Evolutionary conservation across 768 basidiomycete genomes (phyloP).

Genomic region (Suillus bovinus): DNA sequence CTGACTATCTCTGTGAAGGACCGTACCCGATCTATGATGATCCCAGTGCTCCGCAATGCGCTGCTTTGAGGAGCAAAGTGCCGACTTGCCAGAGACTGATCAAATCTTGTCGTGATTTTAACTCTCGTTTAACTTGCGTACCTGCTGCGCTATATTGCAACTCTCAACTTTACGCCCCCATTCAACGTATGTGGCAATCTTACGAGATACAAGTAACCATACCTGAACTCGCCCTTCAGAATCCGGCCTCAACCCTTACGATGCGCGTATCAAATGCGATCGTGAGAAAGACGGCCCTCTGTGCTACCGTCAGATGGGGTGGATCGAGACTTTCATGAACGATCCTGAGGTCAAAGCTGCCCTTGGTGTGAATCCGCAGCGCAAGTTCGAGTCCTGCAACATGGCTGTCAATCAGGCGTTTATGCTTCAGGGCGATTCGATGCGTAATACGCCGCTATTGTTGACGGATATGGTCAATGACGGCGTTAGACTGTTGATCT

Average conservation of each 20-base stretch:
- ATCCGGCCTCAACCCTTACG: slow-evolving; percentile 86
- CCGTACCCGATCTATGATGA: slow-evolving; percentile 82
- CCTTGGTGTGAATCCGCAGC: slow-evolving; percentile 66
- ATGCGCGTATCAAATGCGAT: slow-evolving; percentile 79
- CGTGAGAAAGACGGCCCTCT: slow-evolving; percentile 64
- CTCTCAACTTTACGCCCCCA: slow-evolving; percentile 65
- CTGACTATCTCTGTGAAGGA: slow-evolving; percentile 82
- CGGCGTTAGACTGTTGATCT: slow-evolving; percentile 83
- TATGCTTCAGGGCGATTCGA: slow-evolving; percentile 78
- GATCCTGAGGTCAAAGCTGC: slow-evolving; percentile 71
- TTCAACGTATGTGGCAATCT: slow-evolving; percentile 55
- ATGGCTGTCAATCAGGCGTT: slow-evolving; percentile 82
- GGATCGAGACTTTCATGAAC: slow-evolving; percentile 92
- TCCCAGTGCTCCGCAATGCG: slow-evolving; percentile 65
- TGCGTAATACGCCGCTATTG: slow-evolving; percentile 78
- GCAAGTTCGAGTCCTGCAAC: slow-evolving; percentile 72
- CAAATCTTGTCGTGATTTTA: slow-evolving; percentile 65
- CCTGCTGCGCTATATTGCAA: slow-evolving; percentile 82
- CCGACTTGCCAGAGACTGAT: slow-evolving; percentile 76
- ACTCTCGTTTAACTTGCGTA: slow-evolving; percentile 64
- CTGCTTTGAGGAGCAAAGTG: slow-evolving; percentile 59
- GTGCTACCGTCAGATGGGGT: slow-evolving; percentile 79
- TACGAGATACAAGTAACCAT: not conserved
- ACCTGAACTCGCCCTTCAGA: slow-evolving; percentile 37
- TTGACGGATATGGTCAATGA: slow-evolving; percentile 80